Evolutionary conservation across 2,329 filamentous ascomycete genomes (phyloP), one percentile per base, ranked within the genome.

Genomic region (Magnaporthales sp.): DNA sequence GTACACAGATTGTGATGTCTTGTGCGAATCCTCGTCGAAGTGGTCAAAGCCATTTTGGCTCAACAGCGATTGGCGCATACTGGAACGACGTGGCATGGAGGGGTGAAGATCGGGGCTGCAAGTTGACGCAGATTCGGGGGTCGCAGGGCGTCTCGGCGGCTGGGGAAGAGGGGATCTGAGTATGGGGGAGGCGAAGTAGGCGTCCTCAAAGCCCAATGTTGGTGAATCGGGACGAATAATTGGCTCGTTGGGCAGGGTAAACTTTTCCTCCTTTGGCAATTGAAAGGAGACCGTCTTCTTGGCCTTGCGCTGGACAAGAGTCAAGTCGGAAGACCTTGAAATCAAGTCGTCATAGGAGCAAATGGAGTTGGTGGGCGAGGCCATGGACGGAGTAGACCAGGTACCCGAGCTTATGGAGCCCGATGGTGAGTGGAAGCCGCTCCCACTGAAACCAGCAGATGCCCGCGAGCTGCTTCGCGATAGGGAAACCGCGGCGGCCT

Each of bases 181-280:
- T 1, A 72, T 66, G 30, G 70, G 72, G 2, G 72, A 63, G 11
- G 70, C 70, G 66, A 75, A 75, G 67, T 79, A 75, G 62, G 75
- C 76, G 69, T 82, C 81, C 65, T 84, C 82, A 67, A 85, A 81
- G 11, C 85, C 85, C 6, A 88, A 80, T 0, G 85, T 88, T 1
- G 85, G 85, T 3, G 85, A 87, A 70, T 88, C 85, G 0, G 85
- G 85, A 9, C 85, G 83, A 68, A 86, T 79, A 32, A 81, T 75
- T 24, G 83, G 82, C 70, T 84, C 77, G 19, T 76, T 75, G 19
- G 72, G 67, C 79, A 81, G 51, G 74, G 71, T 70, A 26, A 70
- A 64, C 46, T 67, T 70, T 19, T 72, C 69, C 13, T 73, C 70
- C 72, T 80, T 80, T 19, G 74, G 72, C 6, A 77, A 70, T 15